Evolutionary conservation across 257 asterid genomes (phyloP).

Genomic region (Solanum rostratum): DNA sequence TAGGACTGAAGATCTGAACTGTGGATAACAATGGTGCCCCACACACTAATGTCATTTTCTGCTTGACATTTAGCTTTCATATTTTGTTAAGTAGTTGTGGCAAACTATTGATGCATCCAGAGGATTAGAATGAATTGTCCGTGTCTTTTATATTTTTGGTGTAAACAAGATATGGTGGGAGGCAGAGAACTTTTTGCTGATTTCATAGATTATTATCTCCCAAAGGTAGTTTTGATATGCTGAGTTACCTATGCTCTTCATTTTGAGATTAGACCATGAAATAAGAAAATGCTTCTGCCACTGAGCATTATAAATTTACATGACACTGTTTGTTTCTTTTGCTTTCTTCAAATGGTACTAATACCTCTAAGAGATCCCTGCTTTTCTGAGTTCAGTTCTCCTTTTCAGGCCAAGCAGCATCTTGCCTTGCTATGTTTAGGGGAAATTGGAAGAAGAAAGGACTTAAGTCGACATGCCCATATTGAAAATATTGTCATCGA

Average conservation of each 20-base stretch:
- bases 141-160: no score
- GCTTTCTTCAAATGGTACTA: neutral
- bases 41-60: neutral
- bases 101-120: neutral
- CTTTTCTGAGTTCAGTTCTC: neutral
- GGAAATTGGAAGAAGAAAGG: slow-evolving; percentile 98
- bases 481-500: slow-evolving; percentile 86
- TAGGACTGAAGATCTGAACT: neutral
- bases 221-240: no score
- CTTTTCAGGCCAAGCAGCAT: slow-evolving; percentile 75
- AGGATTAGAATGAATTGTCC: no score
- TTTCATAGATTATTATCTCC: no score
- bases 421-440: slow-evolving; percentile 94
- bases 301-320: neutral
- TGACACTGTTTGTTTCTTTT: neutral
- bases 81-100: neutral
- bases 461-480: slow-evolving; percentile 75
- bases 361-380: neutral
- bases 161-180: no score
- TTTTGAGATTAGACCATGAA: neutral
- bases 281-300: neutral
- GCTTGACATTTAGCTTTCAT: neutral
- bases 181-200: no score
- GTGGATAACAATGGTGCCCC: neutral
- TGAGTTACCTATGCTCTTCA: no score